phyloP scores from a whole-genome alignment of 2,329 filamentous ascomycete genomes.

The Fusarium subglutinans region DNA sequence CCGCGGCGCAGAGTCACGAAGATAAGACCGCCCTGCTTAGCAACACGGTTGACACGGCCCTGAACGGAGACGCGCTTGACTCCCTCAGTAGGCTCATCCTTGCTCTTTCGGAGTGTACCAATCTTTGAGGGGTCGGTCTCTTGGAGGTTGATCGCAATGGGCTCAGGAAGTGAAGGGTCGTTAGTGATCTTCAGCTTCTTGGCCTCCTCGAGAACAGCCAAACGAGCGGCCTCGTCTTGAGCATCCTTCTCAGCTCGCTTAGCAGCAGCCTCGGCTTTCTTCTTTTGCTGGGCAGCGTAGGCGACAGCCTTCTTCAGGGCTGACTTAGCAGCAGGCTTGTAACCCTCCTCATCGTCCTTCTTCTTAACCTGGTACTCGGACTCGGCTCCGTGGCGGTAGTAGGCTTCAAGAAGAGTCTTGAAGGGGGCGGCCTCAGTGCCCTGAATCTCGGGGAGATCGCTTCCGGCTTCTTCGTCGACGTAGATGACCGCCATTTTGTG shows the following conservation, averaged over 20 bases:
- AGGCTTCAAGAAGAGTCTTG: conserved; percentile 82
- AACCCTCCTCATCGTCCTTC: conserved; percentile 42
- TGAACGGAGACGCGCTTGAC: conserved; percentile 73
- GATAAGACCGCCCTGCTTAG: conserved; percentile 82
- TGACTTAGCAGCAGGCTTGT: conserved; percentile 43
- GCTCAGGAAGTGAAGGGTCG: conserved; percentile 76
- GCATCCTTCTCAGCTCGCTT: conserved; percentile 41
- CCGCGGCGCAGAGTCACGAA: conserved; percentile 88
- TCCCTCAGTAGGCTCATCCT: conserved; percentile 45
- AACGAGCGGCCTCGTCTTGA: conserved; percentile 36
- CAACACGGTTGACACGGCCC: conserved; percentile 83
- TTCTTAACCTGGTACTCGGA: conserved; percentile 58
- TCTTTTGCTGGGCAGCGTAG: conserved; percentile 39
- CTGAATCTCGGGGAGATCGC: conserved; percentile 72
- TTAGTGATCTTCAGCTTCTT: conserved; percentile 55
- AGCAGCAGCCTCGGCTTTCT: conserved; percentile 41
- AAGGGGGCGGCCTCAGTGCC: conserved; percentile 80
- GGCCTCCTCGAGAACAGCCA: conserved; percentile 40
- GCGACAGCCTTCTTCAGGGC: conserved; percentile 43
- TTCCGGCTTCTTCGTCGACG: conserved; percentile 80
- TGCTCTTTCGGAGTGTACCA: conserved; percentile 45
- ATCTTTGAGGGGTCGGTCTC: conserved; percentile 44
- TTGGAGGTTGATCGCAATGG: conserved; percentile 79
- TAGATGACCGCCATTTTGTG: conserved; percentile 49
- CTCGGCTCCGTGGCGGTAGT: conserved; percentile 58